Evolutionary conservation across 2,329 filamentous ascomycete genomes (phyloP).

Genomic region (Botryotinia narcissicola): DNA sequence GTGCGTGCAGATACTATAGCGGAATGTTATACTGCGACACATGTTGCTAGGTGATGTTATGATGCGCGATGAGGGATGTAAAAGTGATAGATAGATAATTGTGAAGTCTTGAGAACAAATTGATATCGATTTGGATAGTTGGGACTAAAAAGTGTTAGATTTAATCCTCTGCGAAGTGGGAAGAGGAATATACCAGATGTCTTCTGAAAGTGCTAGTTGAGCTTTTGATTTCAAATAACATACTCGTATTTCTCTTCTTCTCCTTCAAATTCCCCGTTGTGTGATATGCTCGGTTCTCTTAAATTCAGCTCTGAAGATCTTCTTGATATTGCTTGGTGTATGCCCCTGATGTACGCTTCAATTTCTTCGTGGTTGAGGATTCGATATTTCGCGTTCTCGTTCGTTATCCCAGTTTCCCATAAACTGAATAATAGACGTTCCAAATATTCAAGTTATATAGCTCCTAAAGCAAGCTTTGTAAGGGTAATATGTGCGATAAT

Average conservation of each 20-base stretch:
- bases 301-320: background rate
- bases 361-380: background rate
- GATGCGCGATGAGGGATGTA: background rate
- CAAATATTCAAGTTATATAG: background rate
- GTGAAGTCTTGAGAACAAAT: background rate
- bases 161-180: background rate
- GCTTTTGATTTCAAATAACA: background rate
- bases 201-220: background rate
- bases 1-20: background rate
- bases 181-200: background rate
- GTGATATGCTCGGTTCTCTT: background rate
- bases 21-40: constrained; percentile 6
- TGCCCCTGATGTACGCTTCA: background rate
- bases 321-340: background rate
- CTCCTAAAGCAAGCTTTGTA: background rate
- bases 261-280: background rate
- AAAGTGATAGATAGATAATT: background rate
- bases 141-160: background rate
- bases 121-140: background rate
- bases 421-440: background rate
- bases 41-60: background rate
- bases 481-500: background rate
- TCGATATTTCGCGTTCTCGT: background rate
- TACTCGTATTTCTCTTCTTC: background rate
- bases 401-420: background rate